Conservation (phyloP, 306 rosid species). For the Benincasa hispida region DNA sequence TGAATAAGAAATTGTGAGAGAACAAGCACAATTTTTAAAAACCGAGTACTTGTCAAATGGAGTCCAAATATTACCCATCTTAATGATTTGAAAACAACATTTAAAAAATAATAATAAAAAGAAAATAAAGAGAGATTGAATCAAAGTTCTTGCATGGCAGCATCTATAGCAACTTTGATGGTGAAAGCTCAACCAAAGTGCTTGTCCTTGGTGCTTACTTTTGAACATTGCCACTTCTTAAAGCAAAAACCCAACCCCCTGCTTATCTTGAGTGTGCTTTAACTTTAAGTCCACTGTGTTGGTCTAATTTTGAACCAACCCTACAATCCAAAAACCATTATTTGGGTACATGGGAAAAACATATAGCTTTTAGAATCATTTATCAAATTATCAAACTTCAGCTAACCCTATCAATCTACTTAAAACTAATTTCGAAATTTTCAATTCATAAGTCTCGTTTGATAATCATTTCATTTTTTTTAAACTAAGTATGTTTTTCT, state of each 20-base stretch:
- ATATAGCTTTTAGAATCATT: too few species aligned
- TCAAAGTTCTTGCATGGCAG: neutral
- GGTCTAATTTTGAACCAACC: neutral
- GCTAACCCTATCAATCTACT: too few species aligned
- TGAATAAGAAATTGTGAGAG: too few species aligned
- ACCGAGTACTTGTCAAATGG: too few species aligned
- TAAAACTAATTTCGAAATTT: too few species aligned
- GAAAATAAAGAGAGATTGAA: neutral
- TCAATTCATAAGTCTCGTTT: too few species aligned
- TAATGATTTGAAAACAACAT: neutral
- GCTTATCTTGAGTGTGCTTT: neutral
- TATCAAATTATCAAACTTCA: too few species aligned
- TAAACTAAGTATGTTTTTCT: too few species aligned
- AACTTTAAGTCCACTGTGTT: neutral
- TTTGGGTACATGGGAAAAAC: too few species aligned
- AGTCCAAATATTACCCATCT: too few species aligned
- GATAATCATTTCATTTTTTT: too few species aligned
- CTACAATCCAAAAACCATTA: neutral
- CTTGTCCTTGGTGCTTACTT: neutral
- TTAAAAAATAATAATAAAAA: neutral
- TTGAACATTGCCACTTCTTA: neutral
- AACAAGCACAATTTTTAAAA: too few species aligned
- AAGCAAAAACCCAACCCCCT: neutral
- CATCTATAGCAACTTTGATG: conserved; percentile 10
- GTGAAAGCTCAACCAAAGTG: conserved; percentile 23